Percentiles rank a stretch among this genome's conserved stretches.
Conservation (phyloP, 2,329 filamentous ascomycete genomes). For the Diaporthe vaccinii region DNA sequence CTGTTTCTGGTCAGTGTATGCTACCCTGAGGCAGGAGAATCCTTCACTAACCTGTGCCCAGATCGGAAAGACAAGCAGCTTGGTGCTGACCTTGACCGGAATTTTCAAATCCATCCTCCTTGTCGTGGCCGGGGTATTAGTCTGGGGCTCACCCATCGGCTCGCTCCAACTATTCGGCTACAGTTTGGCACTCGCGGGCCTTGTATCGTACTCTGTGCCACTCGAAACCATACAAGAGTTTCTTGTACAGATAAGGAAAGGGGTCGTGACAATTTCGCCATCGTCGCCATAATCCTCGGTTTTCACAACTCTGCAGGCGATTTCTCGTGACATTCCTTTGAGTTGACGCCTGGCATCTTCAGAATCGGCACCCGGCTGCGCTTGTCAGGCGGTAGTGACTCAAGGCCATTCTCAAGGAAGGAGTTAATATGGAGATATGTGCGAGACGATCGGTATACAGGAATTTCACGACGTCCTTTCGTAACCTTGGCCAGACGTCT, state of each 20-base stretch:
- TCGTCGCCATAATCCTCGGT: background rate
- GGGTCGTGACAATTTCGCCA: constrained; percentile 5
- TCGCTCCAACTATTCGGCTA: constrained; percentile 83
- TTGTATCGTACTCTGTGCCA: constrained; percentile 64
- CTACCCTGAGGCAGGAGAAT: background rate
- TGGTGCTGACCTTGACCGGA: constrained; percentile 87
- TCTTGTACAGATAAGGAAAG: background rate
- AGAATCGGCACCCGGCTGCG: background rate
- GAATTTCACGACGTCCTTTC: background rate
- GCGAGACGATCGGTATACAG: no score
- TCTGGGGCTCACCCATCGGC: constrained; percentile 82
- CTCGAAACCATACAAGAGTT: constrained; percentile 48
- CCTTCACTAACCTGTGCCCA: constrained; percentile 53
- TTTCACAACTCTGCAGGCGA: background rate
- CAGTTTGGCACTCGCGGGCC: constrained; percentile 72
- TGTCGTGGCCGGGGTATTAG: constrained; percentile 80
- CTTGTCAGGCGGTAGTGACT: no score
- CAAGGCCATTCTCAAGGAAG: background rate
- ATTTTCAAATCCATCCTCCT: constrained; percentile 91
- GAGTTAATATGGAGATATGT: background rate
- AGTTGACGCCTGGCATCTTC: background rate
- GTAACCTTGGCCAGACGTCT: background rate
- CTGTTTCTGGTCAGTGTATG: constrained; percentile 80
- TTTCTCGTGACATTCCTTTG: background rate
- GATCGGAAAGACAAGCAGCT: constrained; percentile 90